Base-by-base conservation (phyloP, 1,284 basidiomycete genomes). In the Fomitopsis palustris region DNA sequence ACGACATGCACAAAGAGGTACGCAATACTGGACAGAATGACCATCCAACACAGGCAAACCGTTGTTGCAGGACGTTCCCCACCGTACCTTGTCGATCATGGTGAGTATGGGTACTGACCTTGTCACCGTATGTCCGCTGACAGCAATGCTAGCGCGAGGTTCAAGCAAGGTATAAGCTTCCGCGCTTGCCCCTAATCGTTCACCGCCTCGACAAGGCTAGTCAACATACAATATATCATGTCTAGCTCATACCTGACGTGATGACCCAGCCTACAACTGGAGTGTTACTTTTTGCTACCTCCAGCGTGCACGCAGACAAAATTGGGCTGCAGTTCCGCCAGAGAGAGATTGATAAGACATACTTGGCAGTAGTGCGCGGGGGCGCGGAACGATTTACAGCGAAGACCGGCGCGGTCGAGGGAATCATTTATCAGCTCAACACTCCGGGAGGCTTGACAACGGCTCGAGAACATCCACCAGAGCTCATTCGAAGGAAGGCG, bases 151-250 rank as follows among this genome's bases (percentile, higher is more conserved):
- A 47, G 39, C 39, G 45, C 4, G 45, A 73, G 55, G 58, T 83
- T 39, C 74, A 74, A 42, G 54, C 62, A 21, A 59, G 66, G 39
- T 72, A 81, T 45, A 62, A 66, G 8, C 69, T 84, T 35, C 61
- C 67, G 19, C 61, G 62, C 21, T 61, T 68, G 16, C 85, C 81
- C 16, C 75, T 75, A 59, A 75, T 82, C 6, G 79, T 88, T n/a
- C 88, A 90, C 68, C 79, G 88, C 10, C 77, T 90, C 7, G 88
- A 90, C 74, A 87, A 86, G 77, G 87, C 84, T 53, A 25, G 69
- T 41, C 39, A 17, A 31, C n/a, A 19, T 6, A 10, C 16, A 14
- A 37, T 14, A 14, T 37, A 6, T n/a, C n/a, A n/a, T 58, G 23
- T 17, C 10, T 25, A 19, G 5, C 21, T 16, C 8, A 16, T 8